Percentiles rank a stretch among this genome's conserved stretches.
Conservation (phyloP, 23 red algal species). For the Pyropia yezoensis region DNA sequence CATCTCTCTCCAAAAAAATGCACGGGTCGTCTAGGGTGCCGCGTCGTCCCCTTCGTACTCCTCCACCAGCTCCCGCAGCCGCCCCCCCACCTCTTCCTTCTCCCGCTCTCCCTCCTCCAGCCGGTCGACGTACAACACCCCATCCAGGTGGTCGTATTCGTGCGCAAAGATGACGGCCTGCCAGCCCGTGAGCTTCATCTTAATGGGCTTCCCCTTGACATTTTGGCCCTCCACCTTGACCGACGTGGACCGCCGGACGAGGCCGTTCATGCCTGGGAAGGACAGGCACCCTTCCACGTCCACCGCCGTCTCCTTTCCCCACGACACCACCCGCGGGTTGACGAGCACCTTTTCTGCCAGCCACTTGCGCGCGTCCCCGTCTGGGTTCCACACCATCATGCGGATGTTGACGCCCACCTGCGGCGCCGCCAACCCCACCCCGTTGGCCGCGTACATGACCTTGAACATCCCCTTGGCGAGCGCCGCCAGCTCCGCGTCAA, state of each 20-base stretch:
- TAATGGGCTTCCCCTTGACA: constrained; percentile 76
- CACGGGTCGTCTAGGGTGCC: too few relatives aligned
- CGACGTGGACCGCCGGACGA: constrained; percentile 60
- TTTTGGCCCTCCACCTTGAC: constrained; percentile 82
- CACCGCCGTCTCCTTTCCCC: constrained; percentile 35
- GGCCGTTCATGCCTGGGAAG: constrained; percentile 78
- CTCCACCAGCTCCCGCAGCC: constrained; percentile 18
- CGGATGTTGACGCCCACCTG: constrained; percentile 90
- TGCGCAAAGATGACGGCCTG: constrained; percentile 89
- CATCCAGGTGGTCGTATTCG: constrained; percentile 95
- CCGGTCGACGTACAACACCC: constrained; percentile 71
- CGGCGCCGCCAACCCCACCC: constrained; percentile 91
- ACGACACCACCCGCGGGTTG: constrained; percentile 76
- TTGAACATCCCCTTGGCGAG: constrained; percentile 77
- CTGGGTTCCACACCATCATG: constrained; percentile 92
- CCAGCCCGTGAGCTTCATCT: constrained; percentile 78
- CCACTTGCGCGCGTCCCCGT: constrained; percentile 51
- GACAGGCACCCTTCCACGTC: constrained; percentile 86
- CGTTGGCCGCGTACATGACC: constrained; percentile 82
- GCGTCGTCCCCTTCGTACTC: constrained; percentile 11
- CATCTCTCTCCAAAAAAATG: too few relatives aligned
- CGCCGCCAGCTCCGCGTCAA: constrained; percentile 34
- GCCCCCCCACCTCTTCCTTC: constrained; percentile 27
- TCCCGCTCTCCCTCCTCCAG: constrained; percentile 56
- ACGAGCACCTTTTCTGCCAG: constrained; percentile 79